These are phyloP conservation scores for Neurospora sp. DNA, from an alignment of 495 filamentous ascomycete species.

Conservation along the genomic window DNA sequence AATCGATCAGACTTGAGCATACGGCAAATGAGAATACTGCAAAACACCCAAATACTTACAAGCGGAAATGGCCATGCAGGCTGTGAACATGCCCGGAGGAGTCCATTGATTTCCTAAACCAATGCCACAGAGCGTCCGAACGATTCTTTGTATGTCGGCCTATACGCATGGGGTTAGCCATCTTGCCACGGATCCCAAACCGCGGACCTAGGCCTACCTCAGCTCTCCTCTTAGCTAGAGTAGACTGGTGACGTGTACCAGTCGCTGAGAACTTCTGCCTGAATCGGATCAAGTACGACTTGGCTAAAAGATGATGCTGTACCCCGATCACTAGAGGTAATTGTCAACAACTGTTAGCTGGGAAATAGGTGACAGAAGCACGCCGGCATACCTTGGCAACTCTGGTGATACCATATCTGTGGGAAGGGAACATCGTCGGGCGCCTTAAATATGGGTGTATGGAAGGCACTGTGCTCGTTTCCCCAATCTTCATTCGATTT, in stretches of 20 bases:
- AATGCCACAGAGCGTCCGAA: constrained; percentile 42
- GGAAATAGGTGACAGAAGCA: not conserved
- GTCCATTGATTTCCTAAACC: constrained; percentile 39
- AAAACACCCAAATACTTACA: constrained; percentile 25
- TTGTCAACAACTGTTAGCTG: not conserved
- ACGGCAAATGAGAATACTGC: constrained; percentile 25
- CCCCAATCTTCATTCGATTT: constrained; percentile 25
- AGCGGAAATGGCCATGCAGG: constrained; percentile 42
- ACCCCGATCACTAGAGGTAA: constrained; percentile 34
- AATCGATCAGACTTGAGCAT: constrained; percentile 6
- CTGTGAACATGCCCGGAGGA: constrained; percentile 44
- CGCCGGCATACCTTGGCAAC: constrained; percentile 35
- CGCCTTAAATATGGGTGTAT: constrained; percentile 28
- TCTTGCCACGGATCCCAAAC: not conserved
- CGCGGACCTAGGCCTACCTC: constrained; percentile 9
- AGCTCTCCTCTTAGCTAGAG: constrained; percentile 23
- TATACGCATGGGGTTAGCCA: constrained; percentile 3
- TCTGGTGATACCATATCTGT: constrained; percentile 35
- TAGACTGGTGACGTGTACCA: constrained; percentile 30
- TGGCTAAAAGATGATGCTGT: constrained; percentile 46
- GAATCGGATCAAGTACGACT: constrained; percentile 30
- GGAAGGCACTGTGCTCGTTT: constrained; percentile 22
- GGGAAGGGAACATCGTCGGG: constrained; percentile 25
- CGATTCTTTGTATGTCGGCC: constrained; percentile 31
- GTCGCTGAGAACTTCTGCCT: not conserved